phyloP scores from a whole-genome alignment of 495 filamentous ascomycete genomes.

The Aspergillus affinis region DNA sequence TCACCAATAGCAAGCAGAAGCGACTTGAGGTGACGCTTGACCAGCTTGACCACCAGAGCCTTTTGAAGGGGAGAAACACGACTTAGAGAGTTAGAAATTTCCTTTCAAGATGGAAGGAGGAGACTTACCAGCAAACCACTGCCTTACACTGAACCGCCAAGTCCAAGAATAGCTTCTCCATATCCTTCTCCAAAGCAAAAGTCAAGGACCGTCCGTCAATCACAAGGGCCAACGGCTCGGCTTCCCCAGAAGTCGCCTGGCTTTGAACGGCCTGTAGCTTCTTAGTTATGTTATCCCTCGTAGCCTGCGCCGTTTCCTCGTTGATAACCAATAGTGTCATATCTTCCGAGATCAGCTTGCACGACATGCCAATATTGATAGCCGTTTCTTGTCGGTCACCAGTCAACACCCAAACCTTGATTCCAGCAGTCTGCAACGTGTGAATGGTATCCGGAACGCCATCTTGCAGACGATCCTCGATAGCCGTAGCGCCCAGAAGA shows the following conservation, averaged over 20 bases:
- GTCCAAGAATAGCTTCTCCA: slow-evolving; percentile 93
- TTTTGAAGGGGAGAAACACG: slow-evolving; percentile 99
- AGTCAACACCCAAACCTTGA: slow-evolving; percentile 98
- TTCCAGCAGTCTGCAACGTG: slow-evolving; percentile 92
- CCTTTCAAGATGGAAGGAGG: background rate
- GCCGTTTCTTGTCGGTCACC: slow-evolving; percentile 98
- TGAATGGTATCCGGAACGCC: slow-evolving; percentile 99
- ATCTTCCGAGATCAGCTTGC: slow-evolving; percentile 96
- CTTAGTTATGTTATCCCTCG: slow-evolving; percentile 83
- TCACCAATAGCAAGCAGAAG: slow-evolving; percentile 96
- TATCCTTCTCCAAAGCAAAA: slow-evolving; percentile 87
- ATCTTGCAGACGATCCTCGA: slow-evolving; percentile 95
- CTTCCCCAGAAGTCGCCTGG: slow-evolving; percentile 72
- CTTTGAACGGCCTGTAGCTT: slow-evolving; percentile 84
- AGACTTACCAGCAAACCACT: slow-evolving; percentile 84
- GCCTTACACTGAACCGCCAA: slow-evolving; percentile 96
- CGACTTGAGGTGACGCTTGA: slow-evolving; percentile 91
- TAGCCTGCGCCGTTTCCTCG: slow-evolving; percentile 73
- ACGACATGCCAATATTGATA: slow-evolving; percentile 99
- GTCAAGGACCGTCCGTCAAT: slow-evolving; percentile 97
- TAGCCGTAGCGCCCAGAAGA: slow-evolving; percentile 92
- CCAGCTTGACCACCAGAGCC: slow-evolving; percentile 96
- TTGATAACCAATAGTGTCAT: slow-evolving; percentile 98
- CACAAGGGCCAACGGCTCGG: slow-evolving; percentile 87
- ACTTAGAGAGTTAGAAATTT: slow-evolving; percentile 34